phyloP scores from a whole-genome alignment of 805 yeast genomes.

The Hanseniaspora occidentalis region DNA sequence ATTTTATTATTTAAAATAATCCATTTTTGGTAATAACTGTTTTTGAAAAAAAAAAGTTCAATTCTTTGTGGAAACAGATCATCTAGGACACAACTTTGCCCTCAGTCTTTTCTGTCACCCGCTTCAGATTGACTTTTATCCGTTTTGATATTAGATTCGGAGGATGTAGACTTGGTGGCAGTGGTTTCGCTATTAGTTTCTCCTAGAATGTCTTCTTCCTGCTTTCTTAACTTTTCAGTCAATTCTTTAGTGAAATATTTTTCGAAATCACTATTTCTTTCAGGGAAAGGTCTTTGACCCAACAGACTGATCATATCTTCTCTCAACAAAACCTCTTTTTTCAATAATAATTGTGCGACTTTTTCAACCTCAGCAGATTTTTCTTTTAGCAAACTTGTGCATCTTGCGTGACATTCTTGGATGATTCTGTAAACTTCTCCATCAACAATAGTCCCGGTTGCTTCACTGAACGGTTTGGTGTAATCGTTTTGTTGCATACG shows the following conservation, averaged over 20 bases:
- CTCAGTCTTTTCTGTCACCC: too few species aligned
- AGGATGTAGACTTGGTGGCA: too few species aligned
- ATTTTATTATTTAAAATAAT: too few species aligned
- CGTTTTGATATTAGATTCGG: too few species aligned
- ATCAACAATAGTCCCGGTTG: conserved; percentile 73
- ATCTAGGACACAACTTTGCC: too few species aligned
- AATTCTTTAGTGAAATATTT: conserved; percentile 21
- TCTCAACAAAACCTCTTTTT: conserved; percentile 83
- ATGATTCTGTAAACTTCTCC: conserved; percentile 71
- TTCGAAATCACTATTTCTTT: conserved; percentile 74
- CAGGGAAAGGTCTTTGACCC: conserved; percentile 89
- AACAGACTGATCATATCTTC: conserved; percentile 83
- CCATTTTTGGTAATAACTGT: too few species aligned
- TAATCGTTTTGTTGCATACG: conserved; percentile 33
- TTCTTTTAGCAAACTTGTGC: conserved; percentile 56
- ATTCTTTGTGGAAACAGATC: too few species aligned
- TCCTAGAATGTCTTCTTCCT: conserved; percentile 10
- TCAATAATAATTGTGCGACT: conserved; percentile 77
- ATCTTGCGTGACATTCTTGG: conserved; percentile 58
- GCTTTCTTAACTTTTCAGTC: conserved; percentile 15
- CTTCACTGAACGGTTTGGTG: conserved; percentile 83
- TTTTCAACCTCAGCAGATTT: conserved; percentile 62
- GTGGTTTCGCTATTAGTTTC: too few species aligned
- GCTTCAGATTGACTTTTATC: too few species aligned
- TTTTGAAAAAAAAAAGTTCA: too few species aligned